Evolutionary conservation across 2,329 filamentous ascomycete species (phyloP).

Genomic region (Cordyceps cicadae): DNA sequence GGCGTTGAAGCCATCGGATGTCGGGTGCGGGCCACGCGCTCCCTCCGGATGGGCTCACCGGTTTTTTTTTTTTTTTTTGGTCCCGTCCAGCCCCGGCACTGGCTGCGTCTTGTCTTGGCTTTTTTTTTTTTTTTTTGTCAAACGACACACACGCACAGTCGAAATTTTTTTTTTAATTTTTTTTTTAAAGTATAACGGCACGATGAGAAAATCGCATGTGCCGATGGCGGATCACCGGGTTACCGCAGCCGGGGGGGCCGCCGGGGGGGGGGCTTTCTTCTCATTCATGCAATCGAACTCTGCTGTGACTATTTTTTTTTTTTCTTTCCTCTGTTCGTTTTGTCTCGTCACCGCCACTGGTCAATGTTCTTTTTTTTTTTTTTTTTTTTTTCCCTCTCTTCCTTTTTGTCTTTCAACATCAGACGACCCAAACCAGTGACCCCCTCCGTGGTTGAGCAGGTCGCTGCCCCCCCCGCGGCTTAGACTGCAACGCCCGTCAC

Average conservation of each 20-base stretch:
- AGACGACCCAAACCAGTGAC: background rate
- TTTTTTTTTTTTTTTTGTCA: background rate
- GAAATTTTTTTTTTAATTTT: too few relatives aligned
- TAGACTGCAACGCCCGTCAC: background rate
- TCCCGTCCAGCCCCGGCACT: too few relatives aligned
- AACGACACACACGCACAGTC: background rate
- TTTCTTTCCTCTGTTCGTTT: background rate
- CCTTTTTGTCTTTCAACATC: background rate
- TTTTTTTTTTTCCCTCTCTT: background rate
- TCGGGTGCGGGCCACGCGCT: too few relatives aligned
- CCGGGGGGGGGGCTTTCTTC: background rate
- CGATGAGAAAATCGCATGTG: background rate
- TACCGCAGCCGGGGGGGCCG: background rate
- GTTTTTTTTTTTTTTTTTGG: background rate
- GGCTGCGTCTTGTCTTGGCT: too few relatives aligned
- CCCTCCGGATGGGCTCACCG: too few relatives aligned
- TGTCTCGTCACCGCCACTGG: background rate
- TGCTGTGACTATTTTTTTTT: background rate
- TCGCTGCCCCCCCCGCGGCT: background rate
- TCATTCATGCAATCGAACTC: background rate
- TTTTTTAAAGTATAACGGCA: too few relatives aligned
- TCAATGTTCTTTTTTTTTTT: background rate
- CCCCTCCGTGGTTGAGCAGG: background rate
- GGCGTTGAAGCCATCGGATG: too few relatives aligned
- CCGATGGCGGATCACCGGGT: constrained; percentile 1